Evolutionary conservation across 495 filamentous ascomycete species (phyloP), one percentile per base, ranked within the genome.

Genomic region (Penicillium egyptiacum): DNA sequence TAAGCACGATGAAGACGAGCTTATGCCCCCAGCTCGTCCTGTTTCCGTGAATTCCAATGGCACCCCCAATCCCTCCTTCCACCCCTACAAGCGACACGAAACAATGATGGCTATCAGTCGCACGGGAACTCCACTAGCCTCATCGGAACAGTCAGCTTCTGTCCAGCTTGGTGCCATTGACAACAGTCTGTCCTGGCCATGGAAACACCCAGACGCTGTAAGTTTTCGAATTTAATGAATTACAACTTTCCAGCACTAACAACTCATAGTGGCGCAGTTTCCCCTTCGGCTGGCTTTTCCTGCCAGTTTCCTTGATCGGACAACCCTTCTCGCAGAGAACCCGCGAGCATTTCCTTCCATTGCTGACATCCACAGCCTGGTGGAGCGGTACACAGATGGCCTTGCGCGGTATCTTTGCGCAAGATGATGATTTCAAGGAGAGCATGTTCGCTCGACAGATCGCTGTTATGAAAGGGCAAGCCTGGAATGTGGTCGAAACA

Each of bases 401-500:
- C 23, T 76, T 98, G 35, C 86, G 93, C 11, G 79, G 83, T 42
- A 83, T 96, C 22, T 98, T 98, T 65, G 85, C 88, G 59, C 85
- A 93, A 68, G 94, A 98, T 67, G 83, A 89, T 0, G 94, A 98
- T 71, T 98, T 98, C 70, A 90, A 98, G 64, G 94, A 98, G 73
- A 86, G 88, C 71, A 98, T 98, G 94, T 98, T 95, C 72, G 91
- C 90, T 17, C 82, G 88, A 51, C 94, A 98, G 65, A 96, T 98
- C 46, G 93, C 95, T 1, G 94, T 98, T 40, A 94, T 98, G 89
- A 98, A 98, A 75, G 94, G 94, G 5, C 94, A 98, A 65, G 94
- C 95, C 9, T 98, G 92, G 90, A 98, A 98, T 71, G 94, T 98
- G 3, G 92, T 98, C 9, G 94, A 98, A 75, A 96, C 93, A 11